Percentiles rank a stretch among this genome's conserved stretches.
Conservation (phyloP, 768 basidiomycete species). For the Suillus subaureus region DNA sequence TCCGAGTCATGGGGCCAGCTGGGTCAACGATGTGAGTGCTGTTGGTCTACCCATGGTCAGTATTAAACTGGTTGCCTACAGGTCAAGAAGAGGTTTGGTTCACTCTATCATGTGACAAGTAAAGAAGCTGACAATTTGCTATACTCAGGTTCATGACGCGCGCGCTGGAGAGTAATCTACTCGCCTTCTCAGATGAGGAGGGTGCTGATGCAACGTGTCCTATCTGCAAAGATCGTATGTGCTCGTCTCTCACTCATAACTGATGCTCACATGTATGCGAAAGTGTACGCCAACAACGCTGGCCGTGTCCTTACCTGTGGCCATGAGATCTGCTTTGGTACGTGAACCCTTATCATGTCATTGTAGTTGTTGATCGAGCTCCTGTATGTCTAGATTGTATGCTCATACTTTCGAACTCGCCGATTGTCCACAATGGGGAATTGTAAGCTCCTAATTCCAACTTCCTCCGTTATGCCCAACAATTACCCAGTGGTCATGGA, state of each 20-base stretch:
- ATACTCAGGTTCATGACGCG: conserved; percentile 47
- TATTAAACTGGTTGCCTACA: conserved; percentile 12
- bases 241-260: conserved; percentile 1
- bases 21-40: conserved; percentile 27
- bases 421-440: conserved; percentile 57
- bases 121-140: not conserved
- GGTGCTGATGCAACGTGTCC: conserved; percentile 57
- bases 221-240: conserved; percentile 65
- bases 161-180: conserved; percentile 43
- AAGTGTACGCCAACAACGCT: conserved; percentile 50
- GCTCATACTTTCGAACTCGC: conserved; percentile 51
- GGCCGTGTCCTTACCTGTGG: conserved; percentile 66
- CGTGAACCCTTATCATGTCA: conserved; percentile 14
- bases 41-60: not conserved
- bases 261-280: conserved; percentile 2
- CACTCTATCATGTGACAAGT: not conserved
- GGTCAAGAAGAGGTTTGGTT: conserved; percentile 40
- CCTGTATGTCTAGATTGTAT: conserved; percentile 47
- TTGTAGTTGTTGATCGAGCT: not conserved
- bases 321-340: conserved; percentile 67
- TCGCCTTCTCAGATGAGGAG: conserved; percentile 50
- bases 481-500: conserved; percentile 48
- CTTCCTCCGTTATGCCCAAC: not conserved
- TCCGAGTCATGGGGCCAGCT: conserved; percentile 46
- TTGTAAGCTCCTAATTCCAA: conserved; percentile 45